Base-by-base conservation (phyloP, 2,329 filamentous ascomycete genomes). In the Calonectria naviculata region DNA sequence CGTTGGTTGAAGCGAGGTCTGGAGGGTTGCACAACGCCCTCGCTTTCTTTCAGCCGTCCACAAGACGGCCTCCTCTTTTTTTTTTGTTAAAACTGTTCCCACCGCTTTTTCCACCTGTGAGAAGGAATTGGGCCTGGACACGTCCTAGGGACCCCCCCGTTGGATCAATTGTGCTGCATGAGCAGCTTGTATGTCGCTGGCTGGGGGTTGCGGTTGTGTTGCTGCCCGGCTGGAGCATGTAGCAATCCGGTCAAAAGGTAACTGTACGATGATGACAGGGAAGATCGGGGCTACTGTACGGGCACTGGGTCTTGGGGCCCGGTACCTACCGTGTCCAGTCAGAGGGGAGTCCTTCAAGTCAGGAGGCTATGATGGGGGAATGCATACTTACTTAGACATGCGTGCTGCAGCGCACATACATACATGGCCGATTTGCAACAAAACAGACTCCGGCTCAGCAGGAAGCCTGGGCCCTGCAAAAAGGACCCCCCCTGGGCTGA, bases 11-110 rank as follows among this genome's bases (percentile, higher is more conserved):
- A 58, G 38, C 34, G 64, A 44, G 64, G 36, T 31, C 29, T 24
- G 41, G 49, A 49, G 69, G 65, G 73, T 72, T 71, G 68, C 75
- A 74, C 65, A 71, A 49, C 65, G 26, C 47, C 47, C n/a, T 38
- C 44, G 52, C 31, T 10, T 34, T 58, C 52, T 19, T 63, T 68
- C 66, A 68, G 66, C 66, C 36, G 36, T 36, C 46, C 28, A 46
- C 56, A 46, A n/a, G 34, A 54, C 41, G 28, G 9, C 21, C 36
- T 44, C 36, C 56, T 38, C n/a, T n/a, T n/a, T n/a, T n/a, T n/a
- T n/a, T n/a, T n/a, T n/a, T n/a, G n/a, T n/a, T n/a, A n/a, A n/a
- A n/a, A n/a, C 29, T 15, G 58, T 34, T 46, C 58, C 65, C 58
- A 54, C 46, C 63, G 63, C 63, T 58, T 34, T 58, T 58, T 46